A percentile compares a stretch with the other conserved stretches of the same genome.
Conservation (phyloP, 371 early-diverging fungal genomes). For the Mucor plumbeus region DNA sequence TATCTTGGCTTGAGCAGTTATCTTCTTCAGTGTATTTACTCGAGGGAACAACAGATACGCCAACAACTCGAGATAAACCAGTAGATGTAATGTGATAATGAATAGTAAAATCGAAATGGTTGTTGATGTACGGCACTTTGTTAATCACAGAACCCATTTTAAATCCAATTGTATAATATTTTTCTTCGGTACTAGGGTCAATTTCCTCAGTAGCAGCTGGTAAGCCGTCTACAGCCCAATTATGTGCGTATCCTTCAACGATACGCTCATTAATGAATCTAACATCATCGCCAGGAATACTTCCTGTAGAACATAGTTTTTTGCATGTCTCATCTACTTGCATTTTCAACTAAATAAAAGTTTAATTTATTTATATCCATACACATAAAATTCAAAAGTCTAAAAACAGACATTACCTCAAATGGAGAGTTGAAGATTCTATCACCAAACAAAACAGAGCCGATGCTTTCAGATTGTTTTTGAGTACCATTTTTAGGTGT, state of each 20-base stretch:
- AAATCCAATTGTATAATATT: slow-evolving; percentile 81
- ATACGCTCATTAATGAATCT: slow-evolving; percentile 86
- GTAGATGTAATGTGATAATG: slow-evolving; percentile 74
- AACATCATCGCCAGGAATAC: slow-evolving; percentile 74
- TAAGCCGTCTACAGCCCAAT: slow-evolving; percentile 90
- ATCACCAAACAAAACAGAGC: slow-evolving; percentile 94
- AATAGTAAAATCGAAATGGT: slow-evolving; percentile 88
- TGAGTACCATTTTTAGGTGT: slow-evolving; percentile 66
- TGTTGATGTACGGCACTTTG: slow-evolving; percentile 50
- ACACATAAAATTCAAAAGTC: not conserved
- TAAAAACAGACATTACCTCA: slow-evolving; percentile 53
- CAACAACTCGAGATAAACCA: slow-evolving; percentile 81
- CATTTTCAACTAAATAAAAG: slow-evolving; percentile 27
- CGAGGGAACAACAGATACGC: slow-evolving; percentile 78
- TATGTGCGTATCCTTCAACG: slow-evolving; percentile 76
- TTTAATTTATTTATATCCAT: not conserved
- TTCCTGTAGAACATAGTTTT: slow-evolving; percentile 62
- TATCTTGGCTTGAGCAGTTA: slow-evolving; percentile 6
- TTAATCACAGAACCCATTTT: slow-evolving; percentile 55
- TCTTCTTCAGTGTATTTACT: slow-evolving; percentile 48
- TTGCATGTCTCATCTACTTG: slow-evolving; percentile 58
- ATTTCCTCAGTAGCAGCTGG: slow-evolving; percentile 78
- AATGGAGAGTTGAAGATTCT: slow-evolving; percentile 88
- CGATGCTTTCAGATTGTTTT: slow-evolving; percentile 82
- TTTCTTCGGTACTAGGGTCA: slow-evolving; percentile 60